phyloP scores from a whole-genome alignment of 345 rosid genomes.

The Noccaea caerulescens region DNA sequence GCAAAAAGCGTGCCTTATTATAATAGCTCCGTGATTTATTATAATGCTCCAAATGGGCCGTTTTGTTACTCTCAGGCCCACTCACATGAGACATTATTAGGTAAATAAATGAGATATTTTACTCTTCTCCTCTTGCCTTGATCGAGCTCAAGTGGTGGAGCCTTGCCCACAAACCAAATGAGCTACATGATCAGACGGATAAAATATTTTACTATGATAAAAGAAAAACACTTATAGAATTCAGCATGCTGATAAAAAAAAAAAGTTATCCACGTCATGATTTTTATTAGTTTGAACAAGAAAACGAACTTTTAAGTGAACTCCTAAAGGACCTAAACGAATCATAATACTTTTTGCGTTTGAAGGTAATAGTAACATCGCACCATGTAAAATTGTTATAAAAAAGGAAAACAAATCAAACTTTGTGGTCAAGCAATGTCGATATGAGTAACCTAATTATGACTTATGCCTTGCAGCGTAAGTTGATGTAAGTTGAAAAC shows the following conservation, averaged over 20 bases:
- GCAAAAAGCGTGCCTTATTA: background rate
- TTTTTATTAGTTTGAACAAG: background rate
- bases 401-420: constrained; percentile 40
- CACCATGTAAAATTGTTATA: constrained; percentile 24
- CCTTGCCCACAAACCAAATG: no score
- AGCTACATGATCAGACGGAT: no score
- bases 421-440: constrained; percentile 45
- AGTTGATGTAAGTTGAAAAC: constrained; percentile 42
- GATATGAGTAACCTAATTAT: constrained; percentile 42
- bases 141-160: no score
- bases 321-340: background rate
- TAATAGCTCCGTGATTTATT: background rate
- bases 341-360: constrained; percentile 9
- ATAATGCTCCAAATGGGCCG: background rate
- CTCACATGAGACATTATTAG: background rate
- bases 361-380: constrained; percentile 39
- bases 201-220: background rate
- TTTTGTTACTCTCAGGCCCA: background rate
- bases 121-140: no score
- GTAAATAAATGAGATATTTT: no score
- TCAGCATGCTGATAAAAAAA: constrained; percentile 22
- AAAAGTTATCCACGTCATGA: constrained; percentile 1
- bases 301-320: constrained; percentile 22
- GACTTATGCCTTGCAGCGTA: constrained; percentile 44
- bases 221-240: background rate